Evolutionary conservation across 495 filamentous ascomycete species (phyloP).

Genomic region (Trichoderma erinaceum): DNA sequence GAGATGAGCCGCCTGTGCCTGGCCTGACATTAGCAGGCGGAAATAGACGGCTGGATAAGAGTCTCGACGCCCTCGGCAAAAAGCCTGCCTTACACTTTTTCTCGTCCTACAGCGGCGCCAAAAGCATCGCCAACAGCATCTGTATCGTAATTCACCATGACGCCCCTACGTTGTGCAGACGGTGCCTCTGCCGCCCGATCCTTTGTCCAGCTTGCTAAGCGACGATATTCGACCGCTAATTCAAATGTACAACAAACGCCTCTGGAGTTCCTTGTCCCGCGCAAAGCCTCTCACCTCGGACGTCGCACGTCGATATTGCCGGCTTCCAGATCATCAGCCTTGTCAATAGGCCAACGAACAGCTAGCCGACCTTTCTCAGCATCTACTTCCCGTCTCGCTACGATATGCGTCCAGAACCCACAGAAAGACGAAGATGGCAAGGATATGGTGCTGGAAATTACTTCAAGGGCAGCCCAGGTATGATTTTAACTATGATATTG

Average conservation of each 20-base stretch:
- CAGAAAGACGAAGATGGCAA: conserved; percentile 72
- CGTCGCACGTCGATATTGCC: not conserved
- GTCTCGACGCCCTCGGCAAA: not conserved
- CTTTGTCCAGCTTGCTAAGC: conserved; percentile 15
- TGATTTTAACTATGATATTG: conserved; percentile 21
- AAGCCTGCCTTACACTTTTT: not conserved
- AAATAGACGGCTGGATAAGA: conserved; percentile 2
- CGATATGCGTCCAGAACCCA: conserved; percentile 53
- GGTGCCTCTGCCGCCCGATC: not conserved
- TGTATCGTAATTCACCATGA: not conserved
- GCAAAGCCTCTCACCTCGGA: not conserved
- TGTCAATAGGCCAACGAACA: conserved; percentile 16
- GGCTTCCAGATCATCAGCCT: not conserved
- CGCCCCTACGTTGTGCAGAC: conserved; percentile 15
- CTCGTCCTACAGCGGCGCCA: not conserved
- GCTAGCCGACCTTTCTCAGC: conserved; percentile 26
- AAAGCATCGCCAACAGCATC: not conserved
- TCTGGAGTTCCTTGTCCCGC: conserved; percentile 17
- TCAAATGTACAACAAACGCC: not conserved
- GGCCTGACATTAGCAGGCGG: not conserved
- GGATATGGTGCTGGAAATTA: conserved; percentile 72
- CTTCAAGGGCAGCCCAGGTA: conserved; percentile 73
- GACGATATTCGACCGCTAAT: not conserved
- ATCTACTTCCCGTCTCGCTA: conserved; percentile 27
- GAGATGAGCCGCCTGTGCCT: not conserved